Evolutionary conservation across 345 rosid genomes (phyloP).

Genomic region (Euphorbia lathyris): DNA sequence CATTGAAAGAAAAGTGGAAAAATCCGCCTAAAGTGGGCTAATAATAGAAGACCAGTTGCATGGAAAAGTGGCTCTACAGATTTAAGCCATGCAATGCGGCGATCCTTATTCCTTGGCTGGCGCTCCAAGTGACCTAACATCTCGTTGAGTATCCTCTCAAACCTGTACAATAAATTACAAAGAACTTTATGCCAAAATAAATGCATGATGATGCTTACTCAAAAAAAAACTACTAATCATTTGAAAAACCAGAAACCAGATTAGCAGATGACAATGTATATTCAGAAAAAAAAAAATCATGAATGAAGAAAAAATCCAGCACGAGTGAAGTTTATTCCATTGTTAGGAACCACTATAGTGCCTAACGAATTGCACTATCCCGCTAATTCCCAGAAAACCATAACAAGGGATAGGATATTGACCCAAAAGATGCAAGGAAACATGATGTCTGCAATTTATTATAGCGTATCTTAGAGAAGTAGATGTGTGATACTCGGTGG

Average conservation of each 20-base stretch:
- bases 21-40: conserved; percentile 71
- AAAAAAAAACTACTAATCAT: not conserved
- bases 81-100: conserved; percentile 63
- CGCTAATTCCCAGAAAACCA: not conserved
- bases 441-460: not conserved
- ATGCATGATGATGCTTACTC: not conserved
- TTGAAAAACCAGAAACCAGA: not conserved
- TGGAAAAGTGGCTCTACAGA: conserved; percentile 63
- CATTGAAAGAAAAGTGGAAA: conserved; percentile 79
- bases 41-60: conserved; percentile 57
- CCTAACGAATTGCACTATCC: not conserved
- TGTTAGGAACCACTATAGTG: not conserved
- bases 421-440: not conserved
- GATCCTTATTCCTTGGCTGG: conserved; percentile 71
- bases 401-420: not conserved
- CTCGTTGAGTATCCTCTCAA: conserved; percentile 67
- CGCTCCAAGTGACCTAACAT: conserved; percentile 88
- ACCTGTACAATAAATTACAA: conserved; percentile 36
- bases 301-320: not conserved
- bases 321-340: not conserved
- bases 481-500: not conserved
- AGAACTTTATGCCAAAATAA: too few species aligned
- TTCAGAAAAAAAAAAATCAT: too few species aligned
- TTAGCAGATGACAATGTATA: not conserved
- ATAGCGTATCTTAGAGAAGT: not conserved